Evolutionary conservation across 1,284 basidiomycete genomes (phyloP), one percentile per base, ranked within the genome.

Genomic region (Leccinum griseonigrum): DNA sequence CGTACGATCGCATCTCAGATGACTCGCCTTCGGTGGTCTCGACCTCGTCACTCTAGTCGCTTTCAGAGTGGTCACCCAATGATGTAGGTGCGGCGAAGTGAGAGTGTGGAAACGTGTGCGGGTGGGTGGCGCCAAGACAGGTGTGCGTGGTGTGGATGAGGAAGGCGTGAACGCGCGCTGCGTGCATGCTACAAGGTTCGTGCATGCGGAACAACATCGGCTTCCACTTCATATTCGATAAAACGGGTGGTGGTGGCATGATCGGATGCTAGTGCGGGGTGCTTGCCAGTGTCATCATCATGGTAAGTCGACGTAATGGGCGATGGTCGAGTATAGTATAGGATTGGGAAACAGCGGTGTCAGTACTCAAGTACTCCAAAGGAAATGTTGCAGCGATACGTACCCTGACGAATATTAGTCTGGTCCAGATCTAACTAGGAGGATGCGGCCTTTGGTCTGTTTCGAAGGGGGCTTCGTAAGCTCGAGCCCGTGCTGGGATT

Each of bases 361-460:
- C 2, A 57, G 40, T 3, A 29, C 14, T 43, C 22, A 16, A 60
- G 22, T 43, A 46, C 46, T 22, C 22, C 34, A 31, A 22, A 56
- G 10, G n/a, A 4, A 38, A 38, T 62, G 1, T 34, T 3, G 5
- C 3, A 18, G 38, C n/a, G 54, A 57, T 0, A 79, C 87, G 55
- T 68, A 92, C 90, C 40, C 97, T 82, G 26, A 99, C 92, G 34
- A 99, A 95, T 3, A 86, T 91, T 69, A 95, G 79, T 0, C 97
- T 0, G 97, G 95, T 0, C 97, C 96, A 3, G 95, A 96, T 9
- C 97, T 96, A 29, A 97, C 89, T 6, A 99, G 87, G 57, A 95
- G 82, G 61, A 97, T 96, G 11, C 84, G 82, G 0, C 95, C 94
- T 58, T 60, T 66, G 73, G 76, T 51, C 67, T 14, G 57, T 22